These are phyloP conservation scores for Skeletonema tropicum DNA, from an alignment of 108 stramenopile genomes.

Conservation along the genomic window DNA sequence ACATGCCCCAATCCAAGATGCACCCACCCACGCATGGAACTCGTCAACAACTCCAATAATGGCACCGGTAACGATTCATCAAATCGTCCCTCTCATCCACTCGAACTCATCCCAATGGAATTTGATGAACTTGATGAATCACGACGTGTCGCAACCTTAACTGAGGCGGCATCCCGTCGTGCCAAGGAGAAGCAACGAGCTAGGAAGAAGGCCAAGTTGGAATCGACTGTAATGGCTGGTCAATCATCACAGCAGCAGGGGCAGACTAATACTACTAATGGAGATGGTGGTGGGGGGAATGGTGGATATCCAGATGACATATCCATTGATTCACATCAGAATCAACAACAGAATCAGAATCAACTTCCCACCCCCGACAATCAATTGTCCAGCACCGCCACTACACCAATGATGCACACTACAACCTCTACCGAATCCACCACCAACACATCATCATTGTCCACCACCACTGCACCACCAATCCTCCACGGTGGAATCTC, in stretches of 20 bases:
- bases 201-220: constrained; percentile 50
- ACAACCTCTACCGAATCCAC: not conserved
- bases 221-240: constrained; percentile 20
- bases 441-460: constrained; percentile 3
- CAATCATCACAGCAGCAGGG: too few relatives aligned
- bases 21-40: not conserved
- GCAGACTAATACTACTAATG: too few relatives aligned
- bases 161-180: constrained; percentile 28
- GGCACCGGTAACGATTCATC: constrained; percentile 23
- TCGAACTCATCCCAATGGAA: constrained; percentile 83
- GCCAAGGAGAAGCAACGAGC: constrained; percentile 51
- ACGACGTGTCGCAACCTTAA: constrained; percentile 25
- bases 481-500: not conserved
- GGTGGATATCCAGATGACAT: not conserved
- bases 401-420: not conserved
- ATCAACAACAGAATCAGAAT: not conserved
- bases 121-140: constrained; percentile 86
- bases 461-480: not conserved
- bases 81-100: constrained; percentile 29
- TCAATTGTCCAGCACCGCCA: not conserved
- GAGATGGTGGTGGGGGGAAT: not conserved
- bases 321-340: not conserved
- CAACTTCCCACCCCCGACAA: not conserved
- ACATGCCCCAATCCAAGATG: constrained; percentile 44
- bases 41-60: constrained; percentile 29